Percentiles rank a stretch among this genome's conserved stretches.
phyloP scores from a whole-genome alignment of 2,329 filamentous ascomycete genomes.

The Drechslerella stenobrocha region DNA sequence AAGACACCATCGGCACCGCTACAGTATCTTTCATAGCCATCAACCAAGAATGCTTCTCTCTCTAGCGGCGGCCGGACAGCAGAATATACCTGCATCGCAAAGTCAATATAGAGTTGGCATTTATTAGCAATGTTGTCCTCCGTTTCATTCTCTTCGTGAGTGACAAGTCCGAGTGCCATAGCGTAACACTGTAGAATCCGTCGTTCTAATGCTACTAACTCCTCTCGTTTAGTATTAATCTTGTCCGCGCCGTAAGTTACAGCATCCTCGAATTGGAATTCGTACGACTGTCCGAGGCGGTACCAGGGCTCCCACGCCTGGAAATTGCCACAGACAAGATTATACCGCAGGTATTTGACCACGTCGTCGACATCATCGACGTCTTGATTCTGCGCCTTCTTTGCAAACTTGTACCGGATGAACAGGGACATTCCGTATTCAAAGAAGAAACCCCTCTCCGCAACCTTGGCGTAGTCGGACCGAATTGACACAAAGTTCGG shows the following conservation, averaged over 20 bases:
- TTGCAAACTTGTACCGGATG: slow-evolving; percentile 40
- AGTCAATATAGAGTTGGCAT: slow-evolving; percentile 69
- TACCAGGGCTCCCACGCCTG: slow-evolving; percentile 58
- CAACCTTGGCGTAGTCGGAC: slow-evolving; percentile 51
- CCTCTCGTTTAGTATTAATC: slow-evolving; percentile 55
- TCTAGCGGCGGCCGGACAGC: slow-evolving; percentile 69
- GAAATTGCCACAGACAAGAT: slow-evolving; percentile 54
- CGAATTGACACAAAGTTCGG: slow-evolving; percentile 69
- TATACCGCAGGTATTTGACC: slow-evolving; percentile 54
- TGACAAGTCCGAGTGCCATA: slow-evolving; percentile 68
- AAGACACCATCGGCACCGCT: slow-evolving; percentile 64
- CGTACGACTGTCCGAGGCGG: slow-evolving; percentile 56
- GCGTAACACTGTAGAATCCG: slow-evolving; percentile 59
- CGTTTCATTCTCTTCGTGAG: slow-evolving; percentile 62
- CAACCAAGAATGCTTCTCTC: slow-evolving; percentile 68
- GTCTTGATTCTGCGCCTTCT: slow-evolving; percentile 52
- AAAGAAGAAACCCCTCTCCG: slow-evolving; percentile 52
- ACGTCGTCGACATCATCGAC: slow-evolving; percentile 56
- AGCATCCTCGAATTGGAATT: slow-evolving; percentile 56
- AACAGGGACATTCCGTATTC: slow-evolving; percentile 50
- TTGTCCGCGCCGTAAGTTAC: slow-evolving; percentile 57
- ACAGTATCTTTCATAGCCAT: slow-evolving; percentile 66
- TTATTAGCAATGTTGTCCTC: slow-evolving; percentile 63
- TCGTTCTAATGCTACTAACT: slow-evolving; percentile 55
- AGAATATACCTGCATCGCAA: slow-evolving; percentile 69